Evolutionary conservation across 495 filamentous ascomycete genomes (phyloP), one percentile per base, ranked within the genome.

Genomic region (Parathielavia hyrcaniae): DNA sequence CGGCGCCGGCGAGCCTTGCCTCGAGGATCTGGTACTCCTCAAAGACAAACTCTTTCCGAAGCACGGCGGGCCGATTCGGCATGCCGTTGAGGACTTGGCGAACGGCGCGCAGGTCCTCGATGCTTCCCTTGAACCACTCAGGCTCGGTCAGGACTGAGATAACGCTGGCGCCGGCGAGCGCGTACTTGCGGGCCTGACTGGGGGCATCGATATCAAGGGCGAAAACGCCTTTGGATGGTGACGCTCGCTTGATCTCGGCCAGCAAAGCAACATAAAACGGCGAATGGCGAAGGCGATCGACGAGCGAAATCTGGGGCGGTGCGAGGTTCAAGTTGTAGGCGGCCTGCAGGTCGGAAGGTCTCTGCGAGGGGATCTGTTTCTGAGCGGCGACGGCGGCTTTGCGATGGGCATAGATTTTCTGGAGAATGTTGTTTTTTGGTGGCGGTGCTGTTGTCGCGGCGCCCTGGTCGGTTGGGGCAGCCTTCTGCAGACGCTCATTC

Each of bases 21-120:
- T 99, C 93, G 32, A 99, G 75, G 55, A 99, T 97, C 70, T 99
- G 93, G 69, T 97, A 99, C 67, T 97, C 90, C 17, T 97, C 91
- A 65, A 99, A 97, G 43, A 99, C 84, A 64, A 99, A 99, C 51
- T 99, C 93, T 68, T 99, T 99, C 8, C 95, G 83, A 19, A 99
- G 77, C 7, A 99, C 79, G 10, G 91, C 93, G 5, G 93, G 93
- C 40, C 93, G 81, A 69, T 97, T 93, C 0, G 88, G 84, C 82
- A 97, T 88, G 12, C 87, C 89, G 61, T 90, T 85, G 16, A 99
- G 76, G 44, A 87, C 89, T 69, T 91, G 89, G 13, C 93, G 84
- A 30, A 96, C 93, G 53, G 86, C 82, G 46, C 90, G 85, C 38
- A 99, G 76, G 68, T 99, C 93, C 53, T 99, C 93, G 52, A 97